Base-by-base conservation (phyloP, 139 green algal species). In the Tetratostichococcus sp. region DNA sequence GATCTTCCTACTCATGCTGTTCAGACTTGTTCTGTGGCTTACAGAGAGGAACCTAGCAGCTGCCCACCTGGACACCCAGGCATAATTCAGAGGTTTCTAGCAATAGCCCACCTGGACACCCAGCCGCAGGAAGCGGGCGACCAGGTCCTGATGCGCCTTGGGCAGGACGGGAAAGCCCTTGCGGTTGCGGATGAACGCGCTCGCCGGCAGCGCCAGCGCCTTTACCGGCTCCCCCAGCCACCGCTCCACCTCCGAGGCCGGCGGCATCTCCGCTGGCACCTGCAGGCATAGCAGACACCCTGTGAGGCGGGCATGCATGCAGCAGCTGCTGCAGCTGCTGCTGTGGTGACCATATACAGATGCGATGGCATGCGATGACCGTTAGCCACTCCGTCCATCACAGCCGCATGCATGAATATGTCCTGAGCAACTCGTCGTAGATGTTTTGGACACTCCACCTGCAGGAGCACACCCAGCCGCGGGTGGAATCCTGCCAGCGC, bases 161-260 rank as follows among this genome's bases (percentile, higher is more conserved):
- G 88, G 77, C 32, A 99, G 87, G 8, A 90, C 86, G 14, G 94
- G 93, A 79, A 89, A 98, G 31, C 93, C 91, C 3, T 84, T 79
- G 72, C 90, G 91, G 89, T 98, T 98, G 72, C 84, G 86, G 35
- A 82, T 78, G 75, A 98, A 97, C 16, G 83, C 77, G 35, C 43
- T 67, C 32, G 87, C 94, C 34, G 88, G 87, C 69, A 99, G 70
- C 43, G 97, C 71, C 32, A 96, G 71, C 0, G 91, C 92, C 70
- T 89, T 93, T 17, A 98, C 84, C 1, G 92, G 92, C 87, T 99
- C 95, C 1, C 90, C 95, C 21, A 88, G 59, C 94, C 91, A 97
- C 17, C 92, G 86, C 1, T 78, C 25, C 21, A 95, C 71, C 65
- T 82, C 74, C n/a, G 62, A 57, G 0, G 62, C 33, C 8, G 35